These are phyloP conservation scores for Rhizopogon rudus DNA, from an alignment of 768 basidiomycete genomes.

Conservation along the genomic window DNA sequence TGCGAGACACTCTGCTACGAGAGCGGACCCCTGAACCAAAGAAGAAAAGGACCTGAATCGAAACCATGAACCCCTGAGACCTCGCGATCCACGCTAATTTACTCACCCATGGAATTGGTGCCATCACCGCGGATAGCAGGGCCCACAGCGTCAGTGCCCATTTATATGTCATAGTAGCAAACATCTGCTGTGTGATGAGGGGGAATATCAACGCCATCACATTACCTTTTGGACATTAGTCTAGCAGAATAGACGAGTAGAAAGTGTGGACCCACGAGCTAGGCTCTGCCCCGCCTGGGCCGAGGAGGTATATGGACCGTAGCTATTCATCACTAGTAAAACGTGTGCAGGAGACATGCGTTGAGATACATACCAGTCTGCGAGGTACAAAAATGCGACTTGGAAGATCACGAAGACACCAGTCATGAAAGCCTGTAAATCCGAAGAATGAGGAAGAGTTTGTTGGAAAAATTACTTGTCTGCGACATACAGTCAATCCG, in stretches of 20 bases:
- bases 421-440: conserved; percentile 32
- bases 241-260: not conserved
- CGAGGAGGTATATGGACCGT: conserved; percentile 45
- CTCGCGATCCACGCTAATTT: not conserved
- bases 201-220: conserved; percentile 40
- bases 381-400: conserved; percentile 43
- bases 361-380: conserved; percentile 39
- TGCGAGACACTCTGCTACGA: conserved; percentile 18
- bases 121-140: conserved; percentile 36
- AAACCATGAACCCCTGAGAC: not conserved
- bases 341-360: not conserved
- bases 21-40: conserved; percentile 29
- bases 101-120: conserved; percentile 40
- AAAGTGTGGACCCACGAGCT: conserved; percentile 27
- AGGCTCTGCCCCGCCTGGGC: conserved; percentile 51
- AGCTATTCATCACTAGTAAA: conserved; percentile 19
- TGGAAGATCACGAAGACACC: conserved; percentile 39
- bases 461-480: not conserved
- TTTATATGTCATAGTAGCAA: conserved; percentile 38
- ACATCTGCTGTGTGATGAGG: conserved; percentile 45
- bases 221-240: conserved; percentile 27
- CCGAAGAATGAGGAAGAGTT: not conserved
- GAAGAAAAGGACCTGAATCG: conserved; percentile 21
- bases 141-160: conserved; percentile 45
- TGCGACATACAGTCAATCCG: conserved; percentile 16